These are phyloP conservation scores for Tilletia caries DNA, from an alignment of 1,284 basidiomycete species.

Conservation along the genomic window DNA sequence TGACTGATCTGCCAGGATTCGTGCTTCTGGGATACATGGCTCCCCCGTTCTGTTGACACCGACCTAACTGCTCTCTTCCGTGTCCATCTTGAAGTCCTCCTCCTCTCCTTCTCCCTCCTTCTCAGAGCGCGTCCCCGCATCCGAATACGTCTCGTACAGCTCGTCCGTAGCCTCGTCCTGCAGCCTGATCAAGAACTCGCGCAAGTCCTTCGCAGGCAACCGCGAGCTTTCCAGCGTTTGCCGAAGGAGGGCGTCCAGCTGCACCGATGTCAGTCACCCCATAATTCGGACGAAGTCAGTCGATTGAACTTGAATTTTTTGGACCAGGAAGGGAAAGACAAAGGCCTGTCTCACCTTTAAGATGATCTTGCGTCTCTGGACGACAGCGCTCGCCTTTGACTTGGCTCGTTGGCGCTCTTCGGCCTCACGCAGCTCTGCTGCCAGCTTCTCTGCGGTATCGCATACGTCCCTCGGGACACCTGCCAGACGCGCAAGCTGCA, in stretches of 20 bases:
- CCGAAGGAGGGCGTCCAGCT: conserved; percentile 10
- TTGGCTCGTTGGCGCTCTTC: conserved; percentile 1
- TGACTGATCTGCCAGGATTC: too few relatives aligned
- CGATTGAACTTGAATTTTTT: too few relatives aligned
- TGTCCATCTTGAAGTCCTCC: too few relatives aligned
- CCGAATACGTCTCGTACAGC: conserved; percentile 12
- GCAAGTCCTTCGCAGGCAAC: conserved; percentile 4
- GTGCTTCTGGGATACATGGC: too few relatives aligned
- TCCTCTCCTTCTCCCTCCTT: neutral
- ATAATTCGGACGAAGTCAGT: too few relatives aligned
- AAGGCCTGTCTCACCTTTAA: conserved; percentile 60
- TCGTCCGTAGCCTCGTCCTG: conserved; percentile 13
- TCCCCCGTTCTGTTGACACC: too few relatives aligned
- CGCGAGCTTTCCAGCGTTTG: conserved; percentile 8
- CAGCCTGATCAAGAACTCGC: conserved; percentile 2
- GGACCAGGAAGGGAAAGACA: too few relatives aligned
- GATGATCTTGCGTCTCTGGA: conserved; percentile 66
- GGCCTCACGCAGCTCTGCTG: neutral
- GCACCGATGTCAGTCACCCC: neutral
- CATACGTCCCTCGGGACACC: conserved; percentile 2
- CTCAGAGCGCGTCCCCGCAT: too few relatives aligned
- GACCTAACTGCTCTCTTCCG: too few relatives aligned
- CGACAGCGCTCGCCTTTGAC: conserved; percentile 59
- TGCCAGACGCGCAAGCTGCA: conserved; percentile 1
- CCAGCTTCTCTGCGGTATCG: neutral